These are phyloP conservation scores for Ganoderma lucidum DNA, from an alignment of 1,284 basidiomycete species.

Conservation along the genomic window DNA sequence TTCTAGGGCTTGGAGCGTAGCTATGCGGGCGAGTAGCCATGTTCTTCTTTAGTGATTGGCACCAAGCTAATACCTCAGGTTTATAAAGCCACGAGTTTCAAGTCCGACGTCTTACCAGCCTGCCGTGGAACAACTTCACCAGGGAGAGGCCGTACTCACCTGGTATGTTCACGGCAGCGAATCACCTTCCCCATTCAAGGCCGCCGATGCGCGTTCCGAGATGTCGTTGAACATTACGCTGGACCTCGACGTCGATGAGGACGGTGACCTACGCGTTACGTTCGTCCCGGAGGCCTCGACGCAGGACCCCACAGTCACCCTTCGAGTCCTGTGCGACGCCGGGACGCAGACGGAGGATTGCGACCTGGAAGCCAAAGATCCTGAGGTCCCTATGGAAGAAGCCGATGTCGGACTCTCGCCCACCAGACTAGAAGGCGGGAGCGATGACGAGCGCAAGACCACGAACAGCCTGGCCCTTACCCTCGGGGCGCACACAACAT, in stretches of 20 bases:
- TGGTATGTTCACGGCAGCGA: not conserved
- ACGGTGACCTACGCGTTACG: not conserved
- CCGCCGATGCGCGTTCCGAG: not conserved
- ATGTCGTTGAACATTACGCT: not conserved
- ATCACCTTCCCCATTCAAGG: not conserved
- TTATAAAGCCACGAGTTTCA: not conserved
- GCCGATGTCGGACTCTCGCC: not conserved
- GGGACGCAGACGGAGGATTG: not conserved
- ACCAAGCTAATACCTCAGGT: not conserved
- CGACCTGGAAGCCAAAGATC: not conserved
- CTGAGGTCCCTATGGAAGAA: not conserved
- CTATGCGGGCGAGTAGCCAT: not conserved
- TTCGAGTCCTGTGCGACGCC: not conserved
- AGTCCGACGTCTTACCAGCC: not conserved
- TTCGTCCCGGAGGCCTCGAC: not conserved
- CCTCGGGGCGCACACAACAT: not conserved
- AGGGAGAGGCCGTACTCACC: not conserved
- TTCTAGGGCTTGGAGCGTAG: not conserved
- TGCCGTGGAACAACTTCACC: not conserved
- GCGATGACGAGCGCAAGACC: not conserved
- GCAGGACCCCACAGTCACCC: not conserved
- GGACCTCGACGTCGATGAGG: not conserved
- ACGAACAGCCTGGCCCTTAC: not conserved
- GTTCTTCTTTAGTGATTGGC: not conserved
- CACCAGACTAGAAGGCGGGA: not conserved